phyloP scores from a whole-genome alignment of 805 yeast species.

The Nakazawaea populi region DNA sequence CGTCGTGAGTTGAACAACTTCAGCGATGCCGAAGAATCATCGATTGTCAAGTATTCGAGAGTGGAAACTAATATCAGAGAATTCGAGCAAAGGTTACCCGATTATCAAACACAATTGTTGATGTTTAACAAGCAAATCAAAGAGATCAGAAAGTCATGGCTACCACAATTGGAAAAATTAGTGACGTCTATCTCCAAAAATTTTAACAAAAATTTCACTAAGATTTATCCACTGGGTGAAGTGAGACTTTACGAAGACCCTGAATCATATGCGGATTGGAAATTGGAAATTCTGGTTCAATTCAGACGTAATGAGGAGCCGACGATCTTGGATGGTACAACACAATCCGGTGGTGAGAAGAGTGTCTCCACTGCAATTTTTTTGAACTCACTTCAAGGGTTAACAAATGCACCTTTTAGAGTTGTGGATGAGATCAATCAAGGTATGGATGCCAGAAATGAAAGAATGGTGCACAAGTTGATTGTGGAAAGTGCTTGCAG shows the following conservation, averaged over 20 bases:
- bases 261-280: conserved; percentile 68
- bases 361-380: conserved; percentile 92
- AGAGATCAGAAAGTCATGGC: conserved; percentile 46
- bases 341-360: conserved; percentile 97
- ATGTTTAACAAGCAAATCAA: conserved; percentile 30
- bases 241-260: conserved; percentile 50
- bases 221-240: conserved; percentile 85
- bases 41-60: conserved; percentile 25
- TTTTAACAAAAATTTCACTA: conserved; percentile 60
- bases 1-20: conserved; percentile 31
- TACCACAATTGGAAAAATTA: conserved; percentile 48
- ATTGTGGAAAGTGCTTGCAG: conserved; percentile 81
- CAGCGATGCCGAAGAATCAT: conserved; percentile 20
- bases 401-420: conserved; percentile 84
- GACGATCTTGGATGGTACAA: conserved; percentile 70
- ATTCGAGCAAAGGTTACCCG: conserved; percentile 34
- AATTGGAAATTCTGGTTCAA: conserved; percentile 73
- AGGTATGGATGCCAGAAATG: conserved; percentile 96
- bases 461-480: conserved; percentile 75
- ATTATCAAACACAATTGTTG: conserved; percentile 18
- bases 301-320: conserved; percentile 75
- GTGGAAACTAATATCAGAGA: conserved; percentile 32
- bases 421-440: conserved; percentile 98
- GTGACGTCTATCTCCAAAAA: conserved; percentile 52
- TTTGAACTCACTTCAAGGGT: conserved; percentile 84